phyloP scores from a whole-genome alignment of 495 filamentous ascomycete species.

The Penicillium atrosanguineum region DNA sequence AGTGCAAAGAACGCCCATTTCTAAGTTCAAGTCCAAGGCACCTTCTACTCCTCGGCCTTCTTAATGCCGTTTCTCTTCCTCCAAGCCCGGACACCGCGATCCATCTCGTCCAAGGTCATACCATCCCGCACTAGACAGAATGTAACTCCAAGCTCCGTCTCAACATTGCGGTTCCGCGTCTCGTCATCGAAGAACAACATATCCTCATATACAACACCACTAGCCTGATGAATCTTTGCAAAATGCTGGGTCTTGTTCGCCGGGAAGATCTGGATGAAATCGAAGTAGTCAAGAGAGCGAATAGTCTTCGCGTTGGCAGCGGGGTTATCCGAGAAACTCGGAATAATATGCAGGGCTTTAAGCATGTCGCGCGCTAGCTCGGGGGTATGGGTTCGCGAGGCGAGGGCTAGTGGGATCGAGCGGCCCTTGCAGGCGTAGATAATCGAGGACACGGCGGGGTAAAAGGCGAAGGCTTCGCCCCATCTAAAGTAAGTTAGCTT shows the following conservation, averaged over 20 bases:
- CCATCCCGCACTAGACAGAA: conserved; percentile 81
- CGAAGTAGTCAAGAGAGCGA: conserved; percentile 73
- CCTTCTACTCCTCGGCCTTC: conserved; percentile 4
- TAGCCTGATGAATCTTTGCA: conserved; percentile 62
- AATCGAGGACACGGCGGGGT: conserved; percentile 70
- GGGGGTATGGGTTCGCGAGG: conserved; percentile 79
- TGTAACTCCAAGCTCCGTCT: conserved; percentile 72
- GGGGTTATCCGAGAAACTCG: conserved; percentile 41
- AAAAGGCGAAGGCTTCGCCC: conserved; percentile 80
- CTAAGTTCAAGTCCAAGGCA: neutral
- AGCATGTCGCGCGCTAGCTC: conserved; percentile 81
- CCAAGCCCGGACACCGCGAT: conserved; percentile 79
- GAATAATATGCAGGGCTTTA: conserved; percentile 65
- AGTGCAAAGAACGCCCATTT: neutral
- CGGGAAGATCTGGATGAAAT: conserved; percentile 84
- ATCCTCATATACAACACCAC: conserved; percentile 63
- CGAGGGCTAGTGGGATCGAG: conserved; percentile 67
- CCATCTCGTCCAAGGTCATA: conserved; percentile 73
- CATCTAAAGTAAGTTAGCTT: conserved; percentile 40
- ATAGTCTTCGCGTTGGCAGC: conserved; percentile 37
- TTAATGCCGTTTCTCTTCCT: conserved; percentile 64
- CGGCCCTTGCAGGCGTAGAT: conserved; percentile 57
- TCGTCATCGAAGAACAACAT: conserved; percentile 99
- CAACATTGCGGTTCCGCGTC: conserved; percentile 79
- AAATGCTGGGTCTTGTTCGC: conserved; percentile 86